These are phyloP conservation scores for Penicillium sp. DNA, from an alignment of 2,329 filamentous ascomycete species.

Conservation along the genomic window DNA sequence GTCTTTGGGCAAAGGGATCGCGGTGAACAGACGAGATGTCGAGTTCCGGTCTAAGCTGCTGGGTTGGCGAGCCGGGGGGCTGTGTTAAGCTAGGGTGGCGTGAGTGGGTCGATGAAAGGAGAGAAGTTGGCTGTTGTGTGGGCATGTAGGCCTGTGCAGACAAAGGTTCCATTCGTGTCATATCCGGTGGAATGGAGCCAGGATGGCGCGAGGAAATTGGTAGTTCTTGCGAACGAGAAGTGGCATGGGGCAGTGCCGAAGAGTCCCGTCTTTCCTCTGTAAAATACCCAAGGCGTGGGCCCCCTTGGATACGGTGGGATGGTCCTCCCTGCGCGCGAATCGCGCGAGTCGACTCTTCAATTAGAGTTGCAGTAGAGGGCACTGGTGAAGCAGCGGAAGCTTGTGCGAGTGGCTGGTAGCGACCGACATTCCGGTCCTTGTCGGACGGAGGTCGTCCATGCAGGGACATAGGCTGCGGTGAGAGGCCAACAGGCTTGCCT, in stretches of 20 bases:
- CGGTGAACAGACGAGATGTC: constrained; percentile 37
- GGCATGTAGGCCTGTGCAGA: constrained; percentile 32
- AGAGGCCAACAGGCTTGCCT: constrained; percentile 30
- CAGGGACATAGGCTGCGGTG: constrained; percentile 32
- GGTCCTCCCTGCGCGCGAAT: constrained; percentile 33
- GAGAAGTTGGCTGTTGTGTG: constrained; percentile 26
- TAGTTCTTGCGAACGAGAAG: constrained; percentile 30
- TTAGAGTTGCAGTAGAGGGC: constrained; percentile 26
- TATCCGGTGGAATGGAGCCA: constrained; percentile 27
- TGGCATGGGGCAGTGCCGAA: constrained; percentile 24
- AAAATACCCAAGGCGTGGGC: constrained; percentile 47
- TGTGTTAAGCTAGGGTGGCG: constrained; percentile 38
- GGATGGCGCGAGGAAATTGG: constrained; percentile 32
- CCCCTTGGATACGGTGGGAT: constrained; percentile 33
- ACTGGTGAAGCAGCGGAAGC: constrained; percentile 32
- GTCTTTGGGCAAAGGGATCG: constrained; percentile 35
- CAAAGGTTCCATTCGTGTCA: constrained; percentile 36
- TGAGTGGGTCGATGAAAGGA: constrained; percentile 34
- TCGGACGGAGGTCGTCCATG: constrained; percentile 36
- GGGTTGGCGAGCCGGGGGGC: constrained; percentile 36
- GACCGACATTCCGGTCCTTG: constrained; percentile 34
- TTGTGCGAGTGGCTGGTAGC: constrained; percentile 42
- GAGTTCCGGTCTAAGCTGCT: constrained; percentile 31
- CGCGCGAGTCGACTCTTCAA: constrained; percentile 36
- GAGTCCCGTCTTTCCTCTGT: constrained; percentile 41